Evolutionary conservation across 2,329 filamentous ascomycete genomes (phyloP).

Genomic region (Acarospora socialis): DNA sequence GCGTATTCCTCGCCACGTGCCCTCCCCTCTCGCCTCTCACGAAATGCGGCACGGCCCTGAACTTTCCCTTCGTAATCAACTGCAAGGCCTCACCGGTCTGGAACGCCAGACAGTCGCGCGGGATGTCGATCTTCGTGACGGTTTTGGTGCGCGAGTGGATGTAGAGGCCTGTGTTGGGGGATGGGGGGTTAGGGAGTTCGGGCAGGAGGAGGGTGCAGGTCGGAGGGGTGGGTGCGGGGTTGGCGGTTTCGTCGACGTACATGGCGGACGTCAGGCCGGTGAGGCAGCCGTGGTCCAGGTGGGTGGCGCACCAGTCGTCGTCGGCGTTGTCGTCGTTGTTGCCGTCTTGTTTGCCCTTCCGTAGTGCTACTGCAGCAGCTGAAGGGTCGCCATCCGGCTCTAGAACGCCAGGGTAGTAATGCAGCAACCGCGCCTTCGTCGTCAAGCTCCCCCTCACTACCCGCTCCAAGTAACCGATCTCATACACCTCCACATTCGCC

Average conservation of each 20-base stretch:
- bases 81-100: constrained; percentile 90
- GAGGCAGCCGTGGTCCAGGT: constrained; percentile 71
- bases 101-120: constrained; percentile 81
- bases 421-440: constrained; percentile 79
- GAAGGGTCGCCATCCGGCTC: constrained; percentile 3
- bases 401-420: constrained; percentile 99
- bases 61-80: constrained; percentile 76
- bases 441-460: constrained; percentile 75
- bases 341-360: constrained; percentile 4
- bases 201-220: constrained; percentile 23
- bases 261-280: constrained; percentile 90
- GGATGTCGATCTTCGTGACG: constrained; percentile 84
- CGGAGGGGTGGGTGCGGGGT: constrained; percentile 18
- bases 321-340: constrained; percentile 28
- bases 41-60: constrained; percentile 92
- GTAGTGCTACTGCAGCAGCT: neutral
- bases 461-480: constrained; percentile 63
- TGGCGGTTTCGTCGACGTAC: constrained; percentile 68
- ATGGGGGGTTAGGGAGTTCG: constrained; percentile 29
- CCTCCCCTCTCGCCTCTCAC: constrained; percentile 59
- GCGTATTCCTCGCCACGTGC: constrained; percentile 58
- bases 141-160: constrained; percentile 73
- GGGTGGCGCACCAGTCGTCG: constrained; percentile 81
- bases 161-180: constrained; percentile 75
- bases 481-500: constrained; percentile 64